phyloP scores from a whole-genome alignment of 768 basidiomycete genomes.

The Amanita pallidorosea region DNA sequence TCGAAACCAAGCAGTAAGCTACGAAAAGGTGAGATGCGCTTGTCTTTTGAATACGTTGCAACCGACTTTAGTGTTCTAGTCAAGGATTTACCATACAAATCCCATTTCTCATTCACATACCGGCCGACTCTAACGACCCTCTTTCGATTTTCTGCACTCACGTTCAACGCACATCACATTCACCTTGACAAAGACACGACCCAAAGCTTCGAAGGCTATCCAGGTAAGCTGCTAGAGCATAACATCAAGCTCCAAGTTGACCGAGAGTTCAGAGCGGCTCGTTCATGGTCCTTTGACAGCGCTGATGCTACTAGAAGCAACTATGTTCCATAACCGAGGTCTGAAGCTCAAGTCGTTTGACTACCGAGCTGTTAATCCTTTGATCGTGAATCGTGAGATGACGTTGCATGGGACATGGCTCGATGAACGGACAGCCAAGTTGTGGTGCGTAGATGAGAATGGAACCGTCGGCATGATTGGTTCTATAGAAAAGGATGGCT shows the following conservation, averaged over 20 bases:
- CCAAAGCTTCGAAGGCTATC: conserved; percentile 56
- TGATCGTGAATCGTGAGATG: conserved; percentile 40
- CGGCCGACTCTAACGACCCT: conserved; percentile 60
- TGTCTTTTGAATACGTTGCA: conserved; percentile 8
- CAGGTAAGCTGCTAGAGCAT: conserved; percentile 33
- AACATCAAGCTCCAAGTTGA: background rate
- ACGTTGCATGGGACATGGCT: conserved; percentile 37
- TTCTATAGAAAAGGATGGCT: conserved; percentile 16
- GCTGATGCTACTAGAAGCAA: conserved; percentile 61
- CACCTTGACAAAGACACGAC: conserved; percentile 75
- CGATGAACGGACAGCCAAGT: conserved; percentile 24
- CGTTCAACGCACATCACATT: conserved; percentile 78
- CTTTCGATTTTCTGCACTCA: conserved; percentile 81
- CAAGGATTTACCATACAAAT: conserved; percentile 26
- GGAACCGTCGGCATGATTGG: conserved; percentile 66
- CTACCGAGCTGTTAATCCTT: conserved; percentile 60
- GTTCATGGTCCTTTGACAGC: conserved; percentile 81
- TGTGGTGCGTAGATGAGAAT: conserved; percentile 49
- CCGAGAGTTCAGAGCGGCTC: conserved; percentile 46
- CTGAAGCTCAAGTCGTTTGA: conserved; percentile 41
- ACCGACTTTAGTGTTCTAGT: conserved; percentile 9
- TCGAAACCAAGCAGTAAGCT: conserved; percentile 10
- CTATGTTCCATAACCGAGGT: conserved; percentile 37
- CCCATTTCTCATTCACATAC: conserved; percentile 56
- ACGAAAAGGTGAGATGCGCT: background rate